Conservation (phyloP, 257 asterid genomes). For the Scutellaria galericulata region DNA sequence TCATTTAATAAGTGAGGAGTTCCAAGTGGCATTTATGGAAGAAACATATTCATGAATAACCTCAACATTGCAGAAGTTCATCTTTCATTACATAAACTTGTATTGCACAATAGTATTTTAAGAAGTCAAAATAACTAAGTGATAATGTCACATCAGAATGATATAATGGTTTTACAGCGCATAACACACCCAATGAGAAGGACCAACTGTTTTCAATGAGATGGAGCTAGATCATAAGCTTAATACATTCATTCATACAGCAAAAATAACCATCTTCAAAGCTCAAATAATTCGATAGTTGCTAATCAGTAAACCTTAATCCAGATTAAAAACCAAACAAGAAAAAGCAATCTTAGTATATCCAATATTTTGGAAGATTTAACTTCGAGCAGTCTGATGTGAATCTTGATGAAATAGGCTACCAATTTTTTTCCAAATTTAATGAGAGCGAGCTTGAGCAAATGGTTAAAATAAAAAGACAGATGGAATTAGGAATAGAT, state of each 20-base stretch:
- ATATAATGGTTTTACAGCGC: neutral
- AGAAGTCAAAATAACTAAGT: neutral
- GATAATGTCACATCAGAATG: neutral
- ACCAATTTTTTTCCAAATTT: neutral
- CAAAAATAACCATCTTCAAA: neutral
- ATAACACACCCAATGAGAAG: neutral
- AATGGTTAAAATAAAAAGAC: neutral
- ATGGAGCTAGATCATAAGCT: conserved; percentile 2
- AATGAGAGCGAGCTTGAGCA: neutral
- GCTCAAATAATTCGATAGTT: neutral
- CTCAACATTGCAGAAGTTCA: neutral
- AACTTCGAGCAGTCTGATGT: neutral
- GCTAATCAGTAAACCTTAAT: neutral
- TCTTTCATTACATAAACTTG: conserved; percentile 3
- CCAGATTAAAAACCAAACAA: neutral
- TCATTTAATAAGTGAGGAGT: neutral
- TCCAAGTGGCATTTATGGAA: neutral
- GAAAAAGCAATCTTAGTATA: neutral
- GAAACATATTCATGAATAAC: neutral
- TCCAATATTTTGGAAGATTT: neutral
- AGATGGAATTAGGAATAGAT: neutral
- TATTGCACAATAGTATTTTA: neutral
- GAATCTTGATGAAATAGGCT: neutral
- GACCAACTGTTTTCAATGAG: neutral
- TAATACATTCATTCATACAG: neutral